Conservation (phyloP, 2,329 filamentous ascomycete genomes). For the Cryphonectria parasitica region DNA sequence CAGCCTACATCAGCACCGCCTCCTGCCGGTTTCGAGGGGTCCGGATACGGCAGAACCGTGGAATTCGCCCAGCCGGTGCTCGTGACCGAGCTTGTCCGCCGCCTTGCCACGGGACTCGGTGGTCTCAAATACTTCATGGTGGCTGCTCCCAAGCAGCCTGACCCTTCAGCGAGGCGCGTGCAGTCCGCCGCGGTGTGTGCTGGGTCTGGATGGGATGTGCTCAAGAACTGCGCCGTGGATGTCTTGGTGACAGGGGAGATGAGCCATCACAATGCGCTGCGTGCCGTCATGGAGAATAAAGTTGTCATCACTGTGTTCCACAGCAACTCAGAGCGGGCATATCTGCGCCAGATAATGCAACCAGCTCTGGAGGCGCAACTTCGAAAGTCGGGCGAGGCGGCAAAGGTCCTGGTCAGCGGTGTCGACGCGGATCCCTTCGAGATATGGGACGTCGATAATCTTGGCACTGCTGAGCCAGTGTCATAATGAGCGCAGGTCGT, state of each 20-base stretch:
- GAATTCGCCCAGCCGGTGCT: conserved; percentile 44
- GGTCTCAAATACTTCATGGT: conserved; percentile 52
- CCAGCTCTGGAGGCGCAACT: conserved; percentile 66
- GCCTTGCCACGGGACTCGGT: conserved; percentile 69
- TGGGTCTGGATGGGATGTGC: conserved; percentile 79
- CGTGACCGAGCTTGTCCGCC: conserved; percentile 50
- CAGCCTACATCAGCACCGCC: conserved; percentile 48
- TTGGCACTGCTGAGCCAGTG: conserved; percentile 31
- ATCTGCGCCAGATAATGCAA: conserved; percentile 72
- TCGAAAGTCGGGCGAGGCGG: conserved; percentile 50
- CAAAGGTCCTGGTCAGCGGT: conserved; percentile 74
- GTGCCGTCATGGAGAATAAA: conserved; percentile 81
- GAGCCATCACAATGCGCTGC: conserved; percentile 88
- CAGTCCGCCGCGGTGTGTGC: conserved; percentile 83
- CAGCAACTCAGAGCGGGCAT: conserved; percentile 88
- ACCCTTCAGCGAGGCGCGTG: conserved; percentile 50
- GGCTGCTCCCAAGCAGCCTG: conserved; percentile 36
- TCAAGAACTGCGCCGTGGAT: conserved; percentile 73
- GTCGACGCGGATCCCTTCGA: conserved; percentile 87
- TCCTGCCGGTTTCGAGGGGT: conserved; percentile 49
- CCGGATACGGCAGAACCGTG: conserved; percentile 59
- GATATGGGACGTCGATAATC: conserved; percentile 59
- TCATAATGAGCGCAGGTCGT: neutral
- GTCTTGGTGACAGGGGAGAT: conserved; percentile 90
- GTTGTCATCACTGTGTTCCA: conserved; percentile 88